Conservation (phyloP, 78 protist genomes). For the Isochrysis galbana region DNA sequence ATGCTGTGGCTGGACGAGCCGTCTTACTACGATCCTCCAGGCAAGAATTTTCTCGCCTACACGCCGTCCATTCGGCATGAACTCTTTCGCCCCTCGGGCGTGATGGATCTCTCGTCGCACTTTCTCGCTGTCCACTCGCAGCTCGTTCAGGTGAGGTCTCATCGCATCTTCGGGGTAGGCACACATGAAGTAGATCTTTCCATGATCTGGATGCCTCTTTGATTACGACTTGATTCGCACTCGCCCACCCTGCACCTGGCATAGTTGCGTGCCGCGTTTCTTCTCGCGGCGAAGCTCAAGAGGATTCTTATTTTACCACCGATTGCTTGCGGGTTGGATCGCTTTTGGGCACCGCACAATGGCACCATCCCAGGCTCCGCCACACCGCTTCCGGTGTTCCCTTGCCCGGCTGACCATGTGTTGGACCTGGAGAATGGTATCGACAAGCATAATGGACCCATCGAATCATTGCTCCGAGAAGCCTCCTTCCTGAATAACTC, state of each 20-base stretch:
- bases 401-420: not conserved
- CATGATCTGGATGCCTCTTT: too few species aligned
- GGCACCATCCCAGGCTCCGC: slow-evolving; percentile 15
- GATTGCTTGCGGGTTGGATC: not conserved
- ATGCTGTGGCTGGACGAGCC: not conserved
- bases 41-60: not conserved
- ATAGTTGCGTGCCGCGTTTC: not conserved
- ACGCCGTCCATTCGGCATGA: not conserved
- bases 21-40: not conserved
- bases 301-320: not conserved
- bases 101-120: not conserved
- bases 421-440: not conserved
- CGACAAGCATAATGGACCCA: not conserved
- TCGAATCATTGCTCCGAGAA: not conserved
- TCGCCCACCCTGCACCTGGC: too few species aligned
- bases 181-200: too few species aligned
- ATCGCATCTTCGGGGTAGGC: too few species aligned
- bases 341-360: slow-evolving; percentile 18
- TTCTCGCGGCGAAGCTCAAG: not conserved
- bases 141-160: not conserved
- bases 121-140: not conserved
- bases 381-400: not conserved
- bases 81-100: not conserved
- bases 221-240: too few species aligned
- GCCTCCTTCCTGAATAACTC: not conserved